Base-by-base conservation (phyloP, 139 green algal species). In the Marvania coccoides region DNA sequence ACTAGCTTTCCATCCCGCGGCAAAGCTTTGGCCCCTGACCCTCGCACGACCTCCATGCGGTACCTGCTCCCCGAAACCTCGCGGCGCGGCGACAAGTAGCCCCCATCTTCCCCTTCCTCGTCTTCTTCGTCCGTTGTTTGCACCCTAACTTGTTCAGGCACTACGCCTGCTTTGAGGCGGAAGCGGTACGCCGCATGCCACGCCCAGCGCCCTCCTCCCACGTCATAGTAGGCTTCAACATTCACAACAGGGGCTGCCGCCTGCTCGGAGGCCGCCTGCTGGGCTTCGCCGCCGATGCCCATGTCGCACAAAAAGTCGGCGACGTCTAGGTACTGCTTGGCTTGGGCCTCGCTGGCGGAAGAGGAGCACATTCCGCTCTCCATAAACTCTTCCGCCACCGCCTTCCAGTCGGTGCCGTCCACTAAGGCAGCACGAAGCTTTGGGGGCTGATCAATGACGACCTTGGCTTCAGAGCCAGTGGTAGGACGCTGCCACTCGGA, bases 391-490 rank as follows among this genome's bases (percentile, higher is more conserved):
- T 70, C 34, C 1, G 77, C 73, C 19, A 89, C 26, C 31, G 30
- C 31, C 8, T 36, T 38, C 86, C 86, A 92, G 68, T 87, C 74
- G 15, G 58, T 56, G 33, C 73, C 54, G 0, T 65, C 24, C 60
- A 90, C 60, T 34, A 90, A 36, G 0, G 37, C 30, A 26, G 85
- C 58, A 0, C 84, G 70, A 4, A 90, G 51, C 33, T 38, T 42
- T 0, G 84, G 86, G 26, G 89, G 79, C 74, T 88, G 64, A 58
- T 63, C 6, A 14, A 12, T n/a, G n/a, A n/a, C n/a, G n/a, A n/a
- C n/a, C n/a, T n/a, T n/a, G n/a, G n/a, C n/a, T 67, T 3, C 8
- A 67, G 6, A 30, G 47, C 81, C 76, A 87, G 83, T 70, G 93
- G 63, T 23, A 92, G 85, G 0, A 92, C 80, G 5, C 64, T 58